Evolutionary conservation across 768 basidiomycete genomes (phyloP).

Genomic region (Filobasidium wieringae): DNA sequence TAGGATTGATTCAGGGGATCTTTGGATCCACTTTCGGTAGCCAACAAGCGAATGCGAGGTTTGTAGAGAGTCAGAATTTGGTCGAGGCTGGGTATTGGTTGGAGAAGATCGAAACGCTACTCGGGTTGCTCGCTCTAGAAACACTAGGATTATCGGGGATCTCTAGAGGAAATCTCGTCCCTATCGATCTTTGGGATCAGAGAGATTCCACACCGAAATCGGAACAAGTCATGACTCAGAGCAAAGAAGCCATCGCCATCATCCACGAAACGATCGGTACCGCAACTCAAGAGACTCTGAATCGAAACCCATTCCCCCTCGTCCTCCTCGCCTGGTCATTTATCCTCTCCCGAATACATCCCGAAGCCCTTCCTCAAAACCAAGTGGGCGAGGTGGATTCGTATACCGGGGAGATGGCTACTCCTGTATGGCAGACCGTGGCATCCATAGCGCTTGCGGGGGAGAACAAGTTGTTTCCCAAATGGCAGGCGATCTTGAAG

Average conservation of each 20-base stretch:
- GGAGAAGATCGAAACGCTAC: slow-evolving; percentile 11
- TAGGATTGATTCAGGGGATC: slow-evolving; percentile 10
- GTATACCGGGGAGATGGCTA: neutral
- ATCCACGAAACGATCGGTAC: slow-evolving; percentile 3
- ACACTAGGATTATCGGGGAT: slow-evolving; percentile 2
- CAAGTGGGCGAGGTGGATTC: no score
- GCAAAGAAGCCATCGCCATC: neutral
- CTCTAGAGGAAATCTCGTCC: neutral
- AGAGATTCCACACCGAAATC: neutral
- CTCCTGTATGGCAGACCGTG: slow-evolving; percentile 9
- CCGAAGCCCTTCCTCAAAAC: slow-evolving; percentile 1
- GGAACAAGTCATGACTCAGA: slow-evolving; percentile 6
- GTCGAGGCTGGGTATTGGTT: neutral
- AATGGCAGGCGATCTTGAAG: slow-evolving; percentile 10
- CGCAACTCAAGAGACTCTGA: neutral
- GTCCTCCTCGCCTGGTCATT: slow-evolving; percentile 15
- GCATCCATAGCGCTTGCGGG: slow-evolving; percentile 4
- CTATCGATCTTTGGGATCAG: neutral
- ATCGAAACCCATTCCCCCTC: slow-evolving; percentile 9
- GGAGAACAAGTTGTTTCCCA: slow-evolving; percentile 8
- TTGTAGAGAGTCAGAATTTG: slow-evolving; percentile 6
- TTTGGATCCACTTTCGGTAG: slow-evolving; percentile 12
- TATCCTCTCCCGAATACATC: slow-evolving; percentile 5
- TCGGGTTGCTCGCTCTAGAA: slow-evolving; percentile 11
- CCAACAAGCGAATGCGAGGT: slow-evolving; percentile 10